phyloP scores from a whole-genome alignment of 2,329 filamentous ascomycete genomes.

The Penicillium sp. region DNA sequence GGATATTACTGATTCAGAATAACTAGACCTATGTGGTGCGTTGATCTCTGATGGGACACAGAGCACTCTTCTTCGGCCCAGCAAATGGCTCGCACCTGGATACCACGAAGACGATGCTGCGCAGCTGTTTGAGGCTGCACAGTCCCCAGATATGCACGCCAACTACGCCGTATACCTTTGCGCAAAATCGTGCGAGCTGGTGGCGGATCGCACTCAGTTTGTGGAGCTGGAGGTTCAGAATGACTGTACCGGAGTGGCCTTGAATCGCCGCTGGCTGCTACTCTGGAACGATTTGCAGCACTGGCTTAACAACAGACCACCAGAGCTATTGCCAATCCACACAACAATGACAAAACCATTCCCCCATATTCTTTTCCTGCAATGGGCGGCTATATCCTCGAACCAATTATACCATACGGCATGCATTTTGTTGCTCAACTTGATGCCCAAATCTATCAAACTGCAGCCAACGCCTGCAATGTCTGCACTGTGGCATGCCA shows the following conservation, averaged over 20 bases:
- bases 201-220: constrained; percentile 50
- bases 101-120: constrained; percentile 38
- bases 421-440: constrained; percentile 52
- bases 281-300: constrained; percentile 53
- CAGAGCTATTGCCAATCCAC: constrained; percentile 49
- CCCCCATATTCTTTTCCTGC: constrained; percentile 53
- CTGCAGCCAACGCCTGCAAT: constrained; percentile 21
- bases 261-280: constrained; percentile 46
- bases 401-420: constrained; percentile 59
- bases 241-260: constrained; percentile 43
- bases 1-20: background rate
- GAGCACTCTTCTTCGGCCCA: constrained; percentile 50
- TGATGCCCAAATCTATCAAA: constrained; percentile 39
- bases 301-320: constrained; percentile 50
- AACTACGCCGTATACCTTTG: constrained; percentile 60
- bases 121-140: constrained; percentile 37
- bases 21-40: constrained; percentile 53
- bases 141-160: constrained; percentile 55
- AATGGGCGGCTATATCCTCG: constrained; percentile 56
- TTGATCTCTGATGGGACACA: constrained; percentile 54
- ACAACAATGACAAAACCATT: constrained; percentile 48
- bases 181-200: constrained; percentile 52
- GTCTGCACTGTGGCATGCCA: constrained; percentile 56
- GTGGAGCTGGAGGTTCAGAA: constrained; percentile 50
- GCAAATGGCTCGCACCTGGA: constrained; percentile 49